phyloP scores from a whole-genome alignment of 352 stramenopile species.

The Phytophthora litchii region DNA sequence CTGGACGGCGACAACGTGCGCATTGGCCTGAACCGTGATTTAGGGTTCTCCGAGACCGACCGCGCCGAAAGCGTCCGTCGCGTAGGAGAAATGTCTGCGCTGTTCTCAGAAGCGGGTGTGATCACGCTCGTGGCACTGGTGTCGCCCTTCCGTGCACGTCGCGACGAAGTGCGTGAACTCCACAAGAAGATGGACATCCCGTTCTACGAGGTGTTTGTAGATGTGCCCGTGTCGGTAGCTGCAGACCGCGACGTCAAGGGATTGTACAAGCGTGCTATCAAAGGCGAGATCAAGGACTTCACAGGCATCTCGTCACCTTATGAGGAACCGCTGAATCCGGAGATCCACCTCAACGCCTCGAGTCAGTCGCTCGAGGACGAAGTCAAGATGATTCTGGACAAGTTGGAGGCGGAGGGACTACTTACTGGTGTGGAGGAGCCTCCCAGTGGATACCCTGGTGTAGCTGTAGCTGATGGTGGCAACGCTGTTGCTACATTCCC shows the following conservation, averaged over 20 bases:
- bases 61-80: conserved; percentile 96
- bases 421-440: conserved; percentile 63
- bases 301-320: conserved; percentile 99
- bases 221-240: conserved; percentile 96
- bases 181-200: conserved; percentile 93
- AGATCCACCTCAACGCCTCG: conserved; percentile 96
- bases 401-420: conserved; percentile 63
- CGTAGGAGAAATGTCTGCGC: conserved; percentile 95
- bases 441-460: conserved; percentile 67
- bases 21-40: conserved; percentile 97
- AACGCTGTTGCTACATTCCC: conserved; percentile 73
- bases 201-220: conserved; percentile 99
- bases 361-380: conserved; percentile 94
- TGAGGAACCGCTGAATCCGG: conserved; percentile 92
- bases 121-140: conserved; percentile 98
- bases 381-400: conserved; percentile 65
- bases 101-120: conserved; percentile 96
- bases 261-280: conserved; percentile 92
- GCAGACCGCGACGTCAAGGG: conserved; percentile 98
- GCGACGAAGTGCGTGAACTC: conserved; percentile 94
- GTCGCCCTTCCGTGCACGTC: conserved; percentile 93
- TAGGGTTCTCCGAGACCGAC: conserved; percentile 96
- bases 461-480: conserved; percentile 89
- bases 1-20: conserved; percentile 99
- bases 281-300: conserved; percentile 98